Evolutionary conservation across 1,139 yeast species (phyloP).

Genomic region (Debaryomyces nepalensis): DNA sequence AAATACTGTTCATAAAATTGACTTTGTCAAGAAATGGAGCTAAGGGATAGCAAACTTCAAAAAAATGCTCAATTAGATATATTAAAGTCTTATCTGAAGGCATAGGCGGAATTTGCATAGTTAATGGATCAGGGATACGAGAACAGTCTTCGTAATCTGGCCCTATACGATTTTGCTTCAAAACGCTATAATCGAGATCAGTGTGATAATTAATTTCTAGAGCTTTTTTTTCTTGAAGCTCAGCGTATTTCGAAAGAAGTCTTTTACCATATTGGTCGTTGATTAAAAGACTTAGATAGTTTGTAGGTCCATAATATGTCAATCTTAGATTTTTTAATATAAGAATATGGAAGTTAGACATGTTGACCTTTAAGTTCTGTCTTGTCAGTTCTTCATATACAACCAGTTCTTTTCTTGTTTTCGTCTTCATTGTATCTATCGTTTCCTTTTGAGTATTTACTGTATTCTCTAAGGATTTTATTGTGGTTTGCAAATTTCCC

Average conservation of each 20-base stretch:
- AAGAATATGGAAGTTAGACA: neutral
- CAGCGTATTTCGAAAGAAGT: neutral
- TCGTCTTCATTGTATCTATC: neutral
- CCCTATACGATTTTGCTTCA: neutral
- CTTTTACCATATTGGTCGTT: neutral
- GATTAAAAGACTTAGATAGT: neutral
- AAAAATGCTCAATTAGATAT: slow-evolving; percentile 9
- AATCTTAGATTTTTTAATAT: neutral
- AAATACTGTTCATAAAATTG: slow-evolving; percentile 23
- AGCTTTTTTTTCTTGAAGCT: neutral
- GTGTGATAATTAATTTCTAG: neutral
- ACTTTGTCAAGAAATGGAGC: slow-evolving; percentile 39
- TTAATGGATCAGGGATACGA: neutral
- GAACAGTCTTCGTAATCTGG: neutral
- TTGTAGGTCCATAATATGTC: slow-evolving; percentile 1
- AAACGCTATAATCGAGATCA: neutral
- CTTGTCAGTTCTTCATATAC: neutral
- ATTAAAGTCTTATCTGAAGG: neutral
- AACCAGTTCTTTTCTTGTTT: neutral
- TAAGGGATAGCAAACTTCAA: slow-evolving; percentile 32
- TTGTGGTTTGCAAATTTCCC: neutral
- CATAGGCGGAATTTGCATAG: neutral
- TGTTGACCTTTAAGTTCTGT: slow-evolving; percentile 1
- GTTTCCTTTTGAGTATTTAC: neutral
- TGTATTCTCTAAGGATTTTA: neutral